Evolutionary conservation across 768 basidiomycete species (phyloP).

Genomic region (Pleurotus tuber-regium): DNA sequence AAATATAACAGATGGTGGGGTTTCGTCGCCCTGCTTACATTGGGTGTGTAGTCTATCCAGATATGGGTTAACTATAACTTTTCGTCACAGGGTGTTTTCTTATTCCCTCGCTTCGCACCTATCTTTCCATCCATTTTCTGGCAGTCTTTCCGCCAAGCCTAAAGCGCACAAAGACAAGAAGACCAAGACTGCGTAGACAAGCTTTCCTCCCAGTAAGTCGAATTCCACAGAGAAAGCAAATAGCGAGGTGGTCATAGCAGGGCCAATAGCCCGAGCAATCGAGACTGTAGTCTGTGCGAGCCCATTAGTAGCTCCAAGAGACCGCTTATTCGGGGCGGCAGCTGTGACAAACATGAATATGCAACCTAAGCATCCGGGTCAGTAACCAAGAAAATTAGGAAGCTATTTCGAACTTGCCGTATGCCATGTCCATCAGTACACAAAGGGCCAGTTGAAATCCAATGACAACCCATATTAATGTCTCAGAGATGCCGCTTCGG

Average conservation of each 20-base stretch:
- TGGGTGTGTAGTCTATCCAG: no score
- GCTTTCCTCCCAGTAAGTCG: conserved; percentile 44
- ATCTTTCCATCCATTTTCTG: conserved; percentile 35
- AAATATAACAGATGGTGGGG: no score
- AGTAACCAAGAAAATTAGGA: no score
- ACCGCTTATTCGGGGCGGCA: conserved; percentile 48
- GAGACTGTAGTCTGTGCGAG: conserved; percentile 51
- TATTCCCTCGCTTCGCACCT: neutral
- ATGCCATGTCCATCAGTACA: conserved; percentile 33
- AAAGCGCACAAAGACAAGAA: conserved; percentile 30
- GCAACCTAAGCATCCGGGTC: no score
- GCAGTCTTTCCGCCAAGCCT: conserved; percentile 30
- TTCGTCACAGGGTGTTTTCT: no score
- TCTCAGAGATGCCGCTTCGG: conserved; percentile 20
- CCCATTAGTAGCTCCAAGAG: conserved; percentile 59
- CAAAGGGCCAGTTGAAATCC: conserved; percentile 19
- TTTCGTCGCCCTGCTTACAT: no score
- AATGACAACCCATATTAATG: conserved; percentile 30
- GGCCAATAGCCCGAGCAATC: conserved; percentile 49
- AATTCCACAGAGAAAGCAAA: conserved; percentile 51
- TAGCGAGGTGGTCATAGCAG: conserved; percentile 47
- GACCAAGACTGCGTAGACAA: conserved; percentile 39
- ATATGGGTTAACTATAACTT: no score
- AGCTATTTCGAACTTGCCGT: conserved; percentile 32
- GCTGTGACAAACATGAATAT: conserved; percentile 53